Evolutionary conservation across 2,329 filamentous ascomycete species (phyloP), one percentile per base, ranked within the genome.

Genomic region (Colletotrichum liriopes): DNA sequence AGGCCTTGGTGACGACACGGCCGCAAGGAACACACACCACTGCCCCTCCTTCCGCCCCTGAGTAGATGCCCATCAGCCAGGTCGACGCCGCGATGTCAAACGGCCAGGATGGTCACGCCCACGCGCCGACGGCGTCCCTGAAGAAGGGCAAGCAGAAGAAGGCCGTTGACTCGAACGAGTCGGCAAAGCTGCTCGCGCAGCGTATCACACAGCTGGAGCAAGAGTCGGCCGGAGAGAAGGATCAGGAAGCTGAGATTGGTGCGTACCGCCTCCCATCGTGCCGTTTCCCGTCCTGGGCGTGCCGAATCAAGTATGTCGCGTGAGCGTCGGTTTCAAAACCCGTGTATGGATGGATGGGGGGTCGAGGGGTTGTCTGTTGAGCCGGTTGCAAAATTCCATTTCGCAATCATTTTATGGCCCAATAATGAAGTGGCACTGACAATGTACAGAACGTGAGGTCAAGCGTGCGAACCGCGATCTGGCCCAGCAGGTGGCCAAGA

Each of bases 211-310:
- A 98, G 84, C 86, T 99, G 71, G 96, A 99, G 82, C 93, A 94
- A 74, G 95, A 98, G 86, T 94, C 93, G 61, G 95, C 95, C 14
- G 94, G 94, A 72, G 95, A 98, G 81, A 98, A 97, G 83, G 96
- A 97, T 77, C 94, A 98, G 83, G 95, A 98, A 84, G 91, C 93
- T 73, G 96, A 98, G 86, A 98, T 99, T 81, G 94, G 95, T 97
- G 86, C 80, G 71, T 72, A 60, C 43, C 54, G 67, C 60, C 65
- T 65, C 66, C 66, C 70, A 65, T 67, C 55, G 32, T 59, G 58
- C 60, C 54, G 39, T 65, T 70, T 43, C 61, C 52, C 39, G 29
- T 60, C 43, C 70, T 65, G 60, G 70, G 45, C 37, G 66, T 45
- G 60, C 59, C 70, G 60, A 67, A n/a, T 52, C 64, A 62, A 62